Evolutionary conservation across 2,329 filamentous ascomycete species (phyloP), one percentile per base, ranked within the genome.

Genomic region (Colletotrichum sp.): DNA sequence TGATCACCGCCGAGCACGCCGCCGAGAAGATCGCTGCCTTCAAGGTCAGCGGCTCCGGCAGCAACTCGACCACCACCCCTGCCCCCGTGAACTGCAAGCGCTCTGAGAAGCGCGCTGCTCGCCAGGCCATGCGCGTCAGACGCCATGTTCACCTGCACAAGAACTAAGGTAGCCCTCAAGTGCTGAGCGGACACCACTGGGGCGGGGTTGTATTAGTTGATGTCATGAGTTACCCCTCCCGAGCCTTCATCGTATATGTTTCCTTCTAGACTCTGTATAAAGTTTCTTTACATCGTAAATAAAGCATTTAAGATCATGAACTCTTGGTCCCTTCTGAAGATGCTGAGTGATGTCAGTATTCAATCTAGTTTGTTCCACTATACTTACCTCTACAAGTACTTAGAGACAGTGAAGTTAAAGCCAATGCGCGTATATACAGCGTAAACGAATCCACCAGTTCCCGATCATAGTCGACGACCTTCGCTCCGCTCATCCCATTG

Each of bases 1-100:
- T 78, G 75, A 71, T 78, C 61, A 71, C 77, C 5, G 75, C 74
- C 36, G 77, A 78, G 65, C 75, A 72, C 52, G 77, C 77, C 5
- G 77, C 75, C 32, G 67, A 78, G 77, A 78, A 65, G 71, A 78
- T 78, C 61, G 64, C 66, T 15, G 72, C 72, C 59, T 60, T 57
- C 67, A 63, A 48, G 18, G 73, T 70, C 52, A 57, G 61, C 34
- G 74, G 70, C 36, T 21, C 74, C 26, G 59, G 57, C 43, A 52
- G 43, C n/a, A 52, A 52, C 43, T 52, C 43, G 43, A 75, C 65
- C 30, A 69, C 76, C 43, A 68, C 72, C 59, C 57, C 69, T 28
- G 16, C 63, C 52, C 3, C 57, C 18, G 24, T 6, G 18, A 34
- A 64, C 30, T 74, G 67, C 67, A 10, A 36, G 16, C 48, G 60